phyloP scores from a whole-genome alignment of 1,284 basidiomycete genomes.

The Leccinum glutinopallens region DNA sequence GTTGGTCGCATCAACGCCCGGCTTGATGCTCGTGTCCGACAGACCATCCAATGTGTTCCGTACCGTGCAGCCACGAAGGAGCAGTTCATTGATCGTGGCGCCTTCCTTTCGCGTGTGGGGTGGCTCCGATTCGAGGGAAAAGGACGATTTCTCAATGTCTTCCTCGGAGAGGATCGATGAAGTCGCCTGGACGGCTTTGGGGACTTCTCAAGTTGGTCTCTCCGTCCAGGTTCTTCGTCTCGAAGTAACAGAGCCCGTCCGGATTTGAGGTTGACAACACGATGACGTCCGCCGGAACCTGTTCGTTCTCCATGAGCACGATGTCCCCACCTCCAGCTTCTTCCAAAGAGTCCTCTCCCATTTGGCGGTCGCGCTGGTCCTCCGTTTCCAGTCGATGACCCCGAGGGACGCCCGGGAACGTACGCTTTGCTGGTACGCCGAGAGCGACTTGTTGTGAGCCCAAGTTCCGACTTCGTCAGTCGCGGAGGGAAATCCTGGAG shows the following conservation, averaged over 20 bases:
- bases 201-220: conserved; percentile 94
- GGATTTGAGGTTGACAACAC: conserved; percentile 87
- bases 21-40: conserved; percentile 65
- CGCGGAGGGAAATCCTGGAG: conserved; percentile 40
- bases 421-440: conserved; percentile 57
- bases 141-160: conserved; percentile 86
- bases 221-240: conserved; percentile 96
- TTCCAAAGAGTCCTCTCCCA: conserved; percentile 99
- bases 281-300: conserved; percentile 93
- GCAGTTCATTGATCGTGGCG: conserved; percentile 89
- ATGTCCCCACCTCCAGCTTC: conserved; percentile 95
- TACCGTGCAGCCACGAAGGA: conserved; percentile 91
- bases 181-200: conserved; percentile 80
- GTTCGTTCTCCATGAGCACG: conserved; percentile 91
- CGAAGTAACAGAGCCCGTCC: conserved; percentile 85
- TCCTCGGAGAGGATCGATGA: conserved; percentile 82
- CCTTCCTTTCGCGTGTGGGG: conserved; percentile 75
- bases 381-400: conserved; percentile 76
- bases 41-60: conserved; percentile 82
- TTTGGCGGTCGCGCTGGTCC: conserved; percentile 68
- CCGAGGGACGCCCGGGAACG: conserved; percentile 59
- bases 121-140: conserved; percentile 89
- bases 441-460: conserved; percentile 34
- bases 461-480: conserved; percentile 26
- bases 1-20: conserved; percentile 60